These are phyloP conservation scores for Nepenthes gracilis DNA, from an alignment of 148 eudicot genomes.

Conservation along the genomic window DNA sequence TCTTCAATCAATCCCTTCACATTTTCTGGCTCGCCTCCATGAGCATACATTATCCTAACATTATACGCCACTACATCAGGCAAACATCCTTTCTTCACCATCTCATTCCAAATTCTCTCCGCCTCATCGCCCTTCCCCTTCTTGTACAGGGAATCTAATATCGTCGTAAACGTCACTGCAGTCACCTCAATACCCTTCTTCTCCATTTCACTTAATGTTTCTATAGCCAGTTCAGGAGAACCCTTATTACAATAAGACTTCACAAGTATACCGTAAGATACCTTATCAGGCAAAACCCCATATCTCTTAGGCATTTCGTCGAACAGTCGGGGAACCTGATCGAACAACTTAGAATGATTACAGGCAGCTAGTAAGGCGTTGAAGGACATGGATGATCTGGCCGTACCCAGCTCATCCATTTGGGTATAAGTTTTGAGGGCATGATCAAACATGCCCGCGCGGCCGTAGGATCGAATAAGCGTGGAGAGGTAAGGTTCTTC, in stretches of 20 bases:
- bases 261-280: slow-evolving; percentile 55
- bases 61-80: slow-evolving; percentile 60
- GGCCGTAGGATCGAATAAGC: slow-evolving; percentile 62
- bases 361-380: slow-evolving; percentile 60
- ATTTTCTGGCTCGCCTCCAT: slow-evolving; percentile 36
- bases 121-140: slow-evolving; percentile 46
- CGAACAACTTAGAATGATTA: slow-evolving; percentile 26
- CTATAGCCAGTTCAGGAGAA: slow-evolving; percentile 34
- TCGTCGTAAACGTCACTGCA: slow-evolving; percentile 38
- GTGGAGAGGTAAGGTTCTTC: slow-evolving; percentile 50
- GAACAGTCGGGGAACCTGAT: slow-evolving; percentile 45
- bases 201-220: slow-evolving; percentile 43
- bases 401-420: slow-evolving; percentile 61
- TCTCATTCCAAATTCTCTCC: slow-evolving; percentile 52
- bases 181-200: slow-evolving; percentile 50
- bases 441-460: slow-evolving; percentile 60
- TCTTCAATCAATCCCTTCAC: slow-evolving; percentile 59
- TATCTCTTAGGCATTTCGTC: slow-evolving; percentile 50
- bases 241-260: slow-evolving; percentile 60
- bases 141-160: slow-evolving; percentile 38
- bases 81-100: slow-evolving; percentile 44
- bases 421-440: slow-evolving; percentile 46
- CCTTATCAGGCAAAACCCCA: slow-evolving; percentile 37
- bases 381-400: slow-evolving; percentile 44
- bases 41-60: slow-evolving; percentile 42